Conservation (phyloP, 345 rosid genomes). For the Cardamine resedifolia region DNA sequence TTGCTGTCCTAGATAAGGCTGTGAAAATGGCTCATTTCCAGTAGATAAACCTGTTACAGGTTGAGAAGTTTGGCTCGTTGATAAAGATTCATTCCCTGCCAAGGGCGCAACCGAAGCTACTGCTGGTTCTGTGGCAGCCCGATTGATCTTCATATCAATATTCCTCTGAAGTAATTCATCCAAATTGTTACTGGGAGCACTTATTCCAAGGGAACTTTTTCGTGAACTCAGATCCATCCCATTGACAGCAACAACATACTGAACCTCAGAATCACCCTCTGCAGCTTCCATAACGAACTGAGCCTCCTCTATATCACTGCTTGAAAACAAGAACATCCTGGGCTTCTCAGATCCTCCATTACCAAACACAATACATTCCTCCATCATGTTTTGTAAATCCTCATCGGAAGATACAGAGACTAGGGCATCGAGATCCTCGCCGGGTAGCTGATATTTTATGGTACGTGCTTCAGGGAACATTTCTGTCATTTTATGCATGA, state of each 20-base stretch:
- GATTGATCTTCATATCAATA: conserved; percentile 34
- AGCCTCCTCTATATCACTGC: conserved; percentile 39
- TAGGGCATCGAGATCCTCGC: conserved; percentile 43
- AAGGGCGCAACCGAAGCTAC: conserved; percentile 30
- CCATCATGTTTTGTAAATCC: conserved; percentile 45
- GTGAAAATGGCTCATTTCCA: conserved; percentile 35
- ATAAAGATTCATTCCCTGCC: conserved; percentile 22
- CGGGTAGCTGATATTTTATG: conserved; percentile 42
- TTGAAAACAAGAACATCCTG: conserved; percentile 43
- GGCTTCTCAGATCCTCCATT: conserved; percentile 41
- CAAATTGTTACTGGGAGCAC: conserved; percentile 29
- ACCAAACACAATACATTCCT: conserved; percentile 38
- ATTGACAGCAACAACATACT: conserved; percentile 45
- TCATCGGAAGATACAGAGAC: conserved; percentile 45
- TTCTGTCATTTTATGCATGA: conserved; percentile 37
- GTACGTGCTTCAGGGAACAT: conserved; percentile 35
- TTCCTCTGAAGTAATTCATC: conserved; percentile 31
- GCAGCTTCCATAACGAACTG: conserved; percentile 28
- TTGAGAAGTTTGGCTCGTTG: conserved; percentile 37
- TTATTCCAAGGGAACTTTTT: conserved; percentile 23
- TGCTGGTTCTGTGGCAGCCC: conserved; percentile 38
- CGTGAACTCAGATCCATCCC: conserved; percentile 39
- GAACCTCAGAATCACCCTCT: conserved; percentile 43
- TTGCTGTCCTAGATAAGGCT: conserved; percentile 38
- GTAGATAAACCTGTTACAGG: conserved; percentile 25